phyloP scores from a whole-genome alignment of 2,329 filamentous ascomycete genomes.

The Aspergillus caelatus region DNA sequence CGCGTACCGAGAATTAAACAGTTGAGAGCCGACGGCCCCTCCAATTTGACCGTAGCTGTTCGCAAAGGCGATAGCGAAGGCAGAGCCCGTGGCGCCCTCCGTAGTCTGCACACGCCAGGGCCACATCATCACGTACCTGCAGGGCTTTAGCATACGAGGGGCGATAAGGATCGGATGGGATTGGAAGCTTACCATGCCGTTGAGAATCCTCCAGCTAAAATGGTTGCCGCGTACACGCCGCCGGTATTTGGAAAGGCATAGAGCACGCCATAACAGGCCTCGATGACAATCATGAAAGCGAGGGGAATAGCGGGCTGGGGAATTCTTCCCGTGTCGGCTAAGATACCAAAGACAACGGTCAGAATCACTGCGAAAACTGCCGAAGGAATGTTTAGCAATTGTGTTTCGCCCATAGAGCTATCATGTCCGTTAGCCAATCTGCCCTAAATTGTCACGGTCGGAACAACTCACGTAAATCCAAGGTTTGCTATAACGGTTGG shows the following conservation, averaged over 20 bases:
- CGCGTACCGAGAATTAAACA: constrained; percentile 22
- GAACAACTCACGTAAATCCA: neutral
- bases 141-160: neutral
- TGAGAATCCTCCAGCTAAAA: neutral
- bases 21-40: constrained; percentile 20
- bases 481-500: constrained; percentile 12
- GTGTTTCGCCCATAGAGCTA: neutral
- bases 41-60: constrained; percentile 26
- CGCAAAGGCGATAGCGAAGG: constrained; percentile 22
- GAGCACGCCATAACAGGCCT: constrained; percentile 11
- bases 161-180: no score
- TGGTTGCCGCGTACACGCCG: constrained; percentile 7
- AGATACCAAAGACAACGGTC: constrained; percentile 1
- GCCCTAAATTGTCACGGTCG: neutral
- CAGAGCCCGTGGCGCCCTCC: constrained; percentile 12
- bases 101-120: constrained; percentile 15
- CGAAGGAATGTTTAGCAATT: constrained; percentile 2
- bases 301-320: constrained; percentile 7
- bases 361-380: constrained; percentile 3
- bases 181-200: neutral
- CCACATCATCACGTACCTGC: constrained; percentile 15
- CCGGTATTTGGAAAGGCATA: constrained; percentile 10
- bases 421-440: no score
- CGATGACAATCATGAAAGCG: constrained; percentile 6
- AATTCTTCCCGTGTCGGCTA: constrained; percentile 4